Conservation (phyloP, 1,284 basidiomycete genomes). For the Clitocybe nebularis region DNA sequence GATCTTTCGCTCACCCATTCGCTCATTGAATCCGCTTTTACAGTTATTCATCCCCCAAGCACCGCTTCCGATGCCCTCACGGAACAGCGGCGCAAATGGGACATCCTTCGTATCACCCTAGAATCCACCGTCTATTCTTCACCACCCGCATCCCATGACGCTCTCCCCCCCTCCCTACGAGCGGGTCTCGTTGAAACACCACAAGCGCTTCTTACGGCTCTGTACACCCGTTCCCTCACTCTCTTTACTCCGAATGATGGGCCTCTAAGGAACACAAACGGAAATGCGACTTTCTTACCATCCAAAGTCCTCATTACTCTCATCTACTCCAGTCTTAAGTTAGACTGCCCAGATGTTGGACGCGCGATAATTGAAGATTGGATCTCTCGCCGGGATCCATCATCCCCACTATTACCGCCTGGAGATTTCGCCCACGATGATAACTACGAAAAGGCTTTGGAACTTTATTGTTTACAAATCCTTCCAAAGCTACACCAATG, state of each 20-base stretch:
- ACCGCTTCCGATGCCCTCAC: constrained; percentile 40
- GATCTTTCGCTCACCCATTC: constrained; percentile 61
- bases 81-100: constrained; percentile 72
- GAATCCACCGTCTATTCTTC: constrained; percentile 69
- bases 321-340: constrained; percentile 63
- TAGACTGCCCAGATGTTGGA: constrained; percentile 56
- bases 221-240: constrained; percentile 60
- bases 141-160: constrained; percentile 38
- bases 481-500: constrained; percentile 70
- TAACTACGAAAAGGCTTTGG: constrained; percentile 69
- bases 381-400: constrained; percentile 50
- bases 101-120: constrained; percentile 75
- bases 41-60: constrained; percentile 49
- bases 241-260: constrained; percentile 57
- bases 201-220: constrained; percentile 48
- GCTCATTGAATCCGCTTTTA: constrained; percentile 65
- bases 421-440: constrained; percentile 33
- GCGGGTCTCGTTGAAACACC: constrained; percentile 53
- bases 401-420: constrained; percentile 16
- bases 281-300: constrained; percentile 58
- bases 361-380: constrained; percentile 71
- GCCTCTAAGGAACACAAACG: constrained; percentile 24
- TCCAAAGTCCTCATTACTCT: constrained; percentile 64
- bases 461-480: constrained; percentile 69
- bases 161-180: constrained; percentile 47